Evolutionary conservation across 1,139 yeast species (phyloP).

Genomic region (Starmera stellimalicola): DNA sequence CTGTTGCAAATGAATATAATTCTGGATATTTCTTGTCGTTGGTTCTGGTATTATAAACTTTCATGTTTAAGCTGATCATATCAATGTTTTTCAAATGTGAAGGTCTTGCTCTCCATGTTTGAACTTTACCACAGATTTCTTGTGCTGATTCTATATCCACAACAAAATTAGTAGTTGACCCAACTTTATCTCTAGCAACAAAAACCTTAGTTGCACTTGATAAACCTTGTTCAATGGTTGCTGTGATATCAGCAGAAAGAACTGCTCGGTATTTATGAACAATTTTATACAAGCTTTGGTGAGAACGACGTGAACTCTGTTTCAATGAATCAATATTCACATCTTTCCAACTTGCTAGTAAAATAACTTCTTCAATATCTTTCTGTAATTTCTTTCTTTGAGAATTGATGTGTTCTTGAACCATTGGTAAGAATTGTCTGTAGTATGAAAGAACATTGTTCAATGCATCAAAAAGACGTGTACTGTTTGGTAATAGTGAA

Average conservation of each 20-base stretch:
- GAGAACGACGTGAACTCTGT: conserved; percentile 88
- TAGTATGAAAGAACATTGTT: conserved; percentile 58
- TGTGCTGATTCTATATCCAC: conserved; percentile 11
- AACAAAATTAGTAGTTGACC: conserved; percentile 4
- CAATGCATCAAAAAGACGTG: conserved; percentile 32
- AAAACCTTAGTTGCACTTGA: conserved; percentile 16
- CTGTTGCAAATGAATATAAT: conserved; percentile 43
- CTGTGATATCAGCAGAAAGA: conserved; percentile 42
- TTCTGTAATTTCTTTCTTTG: conserved; percentile 56
- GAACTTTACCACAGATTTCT: conserved; percentile 16
- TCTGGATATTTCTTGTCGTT: conserved; percentile 24
- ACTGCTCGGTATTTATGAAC: conserved; percentile 73
- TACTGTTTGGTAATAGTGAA: conserved; percentile 16
- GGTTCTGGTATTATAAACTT: conserved; percentile 33
- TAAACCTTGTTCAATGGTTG: conserved; percentile 58
- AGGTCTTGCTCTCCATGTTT: conserved; percentile 49
- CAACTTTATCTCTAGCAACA: conserved; percentile 8
- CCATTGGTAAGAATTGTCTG: conserved; percentile 45
- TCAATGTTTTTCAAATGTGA: conserved; percentile 40
- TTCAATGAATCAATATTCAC: conserved; percentile 88
- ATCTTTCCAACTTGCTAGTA: conserved; percentile 95
- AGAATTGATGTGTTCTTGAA: conserved; percentile 35
- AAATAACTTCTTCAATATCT: conserved; percentile 73
- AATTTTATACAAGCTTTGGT: conserved; percentile 70
- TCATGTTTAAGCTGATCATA: conserved; percentile 48